Evolutionary conservation across 108 stramenopile genomes (phyloP), one percentile per base, ranked within the genome.

Genomic region (Craspedostauros australis): DNA sequence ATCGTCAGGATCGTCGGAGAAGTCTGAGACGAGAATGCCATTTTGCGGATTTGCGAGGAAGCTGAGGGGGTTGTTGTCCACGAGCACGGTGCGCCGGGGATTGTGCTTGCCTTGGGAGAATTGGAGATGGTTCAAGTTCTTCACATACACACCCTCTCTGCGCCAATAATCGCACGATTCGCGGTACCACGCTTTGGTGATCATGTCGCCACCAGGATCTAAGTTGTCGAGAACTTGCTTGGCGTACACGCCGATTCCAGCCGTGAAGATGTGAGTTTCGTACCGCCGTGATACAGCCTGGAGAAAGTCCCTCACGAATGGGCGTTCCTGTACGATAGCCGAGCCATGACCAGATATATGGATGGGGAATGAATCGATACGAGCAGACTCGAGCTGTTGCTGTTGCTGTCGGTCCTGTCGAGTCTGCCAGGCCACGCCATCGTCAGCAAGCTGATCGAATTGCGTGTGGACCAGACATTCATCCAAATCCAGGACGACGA

Each of bases 381-480:
- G n/a, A n/a, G n/a, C n/a, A n/a, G n/a, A n/a, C n/a, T n/a, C n/a
- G n/a, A n/a, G n/a, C n/a, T n/a, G n/a, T n/a, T n/a, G n/a, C n/a
- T n/a, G n/a, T n/a, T n/a, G n/a, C n/a, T n/a, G n/a, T n/a, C n/a
- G n/a, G n/a, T n/a, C n/a, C n/a, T n/a, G n/a, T n/a, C n/a, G n/a
- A n/a, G n/a, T n/a, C n/a, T n/a, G n/a, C n/a, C n/a, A n/a, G n/a
- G n/a, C n/a, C n/a, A n/a, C n/a, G n/a, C n/a, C n/a, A n/a, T n/a
- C n/a, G n/a, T n/a, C n/a, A n/a, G n/a, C n/a, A n/a, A n/a, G n/a
- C n/a, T n/a, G n/a, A n/a, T n/a, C n/a, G 62, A 95, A 93, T 67
- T 97, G 93, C 36, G 94, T 93, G 66, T 99, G 98, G 48, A 99
- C 93, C 37, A 99, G 70, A 36, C 97, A 98, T 70, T 99, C 98